These are phyloP conservation scores for Beauveria sp. DNA, from an alignment of 2,329 filamentous ascomycete genomes.

Conservation along the genomic window DNA sequence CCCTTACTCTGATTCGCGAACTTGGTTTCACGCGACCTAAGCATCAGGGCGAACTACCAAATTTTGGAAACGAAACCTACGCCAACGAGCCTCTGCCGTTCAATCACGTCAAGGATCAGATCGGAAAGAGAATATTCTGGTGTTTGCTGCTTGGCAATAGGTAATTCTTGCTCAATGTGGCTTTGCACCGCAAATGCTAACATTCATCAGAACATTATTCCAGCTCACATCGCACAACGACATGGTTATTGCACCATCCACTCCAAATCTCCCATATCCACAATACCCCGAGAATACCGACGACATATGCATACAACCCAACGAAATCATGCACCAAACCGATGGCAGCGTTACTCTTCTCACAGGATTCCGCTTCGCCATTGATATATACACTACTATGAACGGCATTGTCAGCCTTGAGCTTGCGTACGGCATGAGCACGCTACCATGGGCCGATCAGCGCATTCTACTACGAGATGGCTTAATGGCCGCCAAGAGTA, in stretches of 20 bases:
- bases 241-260: slow-evolving; percentile 68
- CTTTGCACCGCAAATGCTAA: not conserved
- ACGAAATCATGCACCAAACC: slow-evolving; percentile 64
- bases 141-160: slow-evolving; percentile 67
- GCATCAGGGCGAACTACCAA: slow-evolving; percentile 30
- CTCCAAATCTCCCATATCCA: slow-evolving; percentile 67
- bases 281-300: slow-evolving; percentile 76
- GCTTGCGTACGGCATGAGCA: slow-evolving; percentile 71
- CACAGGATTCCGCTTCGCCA: slow-evolving; percentile 73
- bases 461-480: slow-evolving; percentile 64
- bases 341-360: slow-evolving; percentile 60
- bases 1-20: slow-evolving; percentile 59
- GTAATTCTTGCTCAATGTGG: slow-evolving; percentile 29
- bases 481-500: slow-evolving; percentile 60
- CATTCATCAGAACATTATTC: slow-evolving; percentile 54
- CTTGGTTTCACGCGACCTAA: slow-evolving; percentile 56
- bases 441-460: slow-evolving; percentile 72
- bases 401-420: slow-evolving; percentile 73
- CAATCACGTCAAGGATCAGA: slow-evolving; percentile 65
- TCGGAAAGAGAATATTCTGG: slow-evolving; percentile 78
- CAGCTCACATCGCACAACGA: slow-evolving; percentile 67
- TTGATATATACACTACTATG: slow-evolving; percentile 74
- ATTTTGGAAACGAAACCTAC: slow-evolving; percentile 32
- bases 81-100: slow-evolving; percentile 40
- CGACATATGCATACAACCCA: slow-evolving; percentile 69